These are phyloP conservation scores for Cyclocybe aegerita DNA, from an alignment of 768 basidiomycete genomes.

Conservation along the genomic window DNA sequence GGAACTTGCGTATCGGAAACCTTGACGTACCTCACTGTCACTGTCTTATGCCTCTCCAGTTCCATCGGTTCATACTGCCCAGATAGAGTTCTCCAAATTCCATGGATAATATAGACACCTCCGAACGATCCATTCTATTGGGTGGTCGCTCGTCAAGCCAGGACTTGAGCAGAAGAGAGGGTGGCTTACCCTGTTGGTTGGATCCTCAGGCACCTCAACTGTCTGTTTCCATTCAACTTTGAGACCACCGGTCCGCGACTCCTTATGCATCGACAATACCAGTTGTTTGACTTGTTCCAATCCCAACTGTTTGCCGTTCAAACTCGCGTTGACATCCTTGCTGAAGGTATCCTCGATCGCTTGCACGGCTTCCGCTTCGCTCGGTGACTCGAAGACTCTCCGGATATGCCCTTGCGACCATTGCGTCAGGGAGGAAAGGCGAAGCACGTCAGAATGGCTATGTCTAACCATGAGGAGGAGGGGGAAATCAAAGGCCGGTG, in stretches of 20 bases:
- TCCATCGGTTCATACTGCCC: conserved; percentile 30
- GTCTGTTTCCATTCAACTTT: conserved; percentile 49
- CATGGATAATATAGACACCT: conserved; percentile 50
- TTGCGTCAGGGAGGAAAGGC: conserved; percentile 41
- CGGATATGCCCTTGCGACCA: conserved; percentile 53
- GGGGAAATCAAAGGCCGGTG: too few relatives aligned
- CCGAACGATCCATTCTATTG: conserved; percentile 47
- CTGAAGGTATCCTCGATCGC: conserved; percentile 49
- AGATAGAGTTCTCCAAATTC: conserved; percentile 39
- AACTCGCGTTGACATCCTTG: conserved; percentile 32
- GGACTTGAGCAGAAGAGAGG: background rate
- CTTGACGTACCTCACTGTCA: conserved; percentile 45
- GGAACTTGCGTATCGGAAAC: background rate
- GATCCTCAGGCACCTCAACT: conserved; percentile 42
- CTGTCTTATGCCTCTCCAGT: conserved; percentile 50
- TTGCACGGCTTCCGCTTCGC: conserved; percentile 38
- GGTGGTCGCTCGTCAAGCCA: background rate
- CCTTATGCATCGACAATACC: conserved; percentile 41
- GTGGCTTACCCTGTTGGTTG: conserved; percentile 42
- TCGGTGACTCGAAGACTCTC: conserved; percentile 48
- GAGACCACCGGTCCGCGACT: conserved; percentile 35
- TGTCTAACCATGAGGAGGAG: too few relatives aligned
- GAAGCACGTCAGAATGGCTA: background rate
- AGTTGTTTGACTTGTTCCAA: conserved; percentile 39
- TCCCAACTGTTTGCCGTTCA: conserved; percentile 44